Evolutionary conservation across 2,329 filamentous ascomycete species (phyloP).

Genomic region (Didymella sp.): DNA sequence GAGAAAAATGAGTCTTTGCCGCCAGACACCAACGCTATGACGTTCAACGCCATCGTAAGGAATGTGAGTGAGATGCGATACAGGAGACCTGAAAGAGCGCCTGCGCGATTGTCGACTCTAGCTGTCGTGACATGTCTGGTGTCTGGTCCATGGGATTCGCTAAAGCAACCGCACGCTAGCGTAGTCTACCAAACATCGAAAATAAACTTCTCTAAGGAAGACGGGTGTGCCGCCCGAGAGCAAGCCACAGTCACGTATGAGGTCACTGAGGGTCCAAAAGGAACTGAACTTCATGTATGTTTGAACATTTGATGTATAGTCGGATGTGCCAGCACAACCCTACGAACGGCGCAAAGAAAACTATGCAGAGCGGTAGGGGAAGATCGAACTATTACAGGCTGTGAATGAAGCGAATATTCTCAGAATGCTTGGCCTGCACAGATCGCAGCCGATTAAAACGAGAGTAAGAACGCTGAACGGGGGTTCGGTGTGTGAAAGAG

Average conservation of each 20-base stretch:
- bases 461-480: conserved; percentile 47
- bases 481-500: conserved; percentile 20
- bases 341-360: conserved; percentile 33
- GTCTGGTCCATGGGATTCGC: conserved; percentile 13
- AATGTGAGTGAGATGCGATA: not conserved
- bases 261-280: not conserved
- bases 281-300: conserved; percentile 4
- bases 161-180: conserved; percentile 17
- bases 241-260: conserved; percentile 1
- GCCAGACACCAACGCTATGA: conserved; percentile 92
- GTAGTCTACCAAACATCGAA: conserved; percentile 15
- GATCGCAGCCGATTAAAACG: conserved; percentile 47
- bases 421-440: conserved; percentile 36
- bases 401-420: conserved; percentile 43
- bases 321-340: conserved; percentile 46
- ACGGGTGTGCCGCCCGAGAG: not conserved
- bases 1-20: conserved; percentile 98
- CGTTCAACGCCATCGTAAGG: conserved; percentile 49
- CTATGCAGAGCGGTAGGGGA: conserved; percentile 29
- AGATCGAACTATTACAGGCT: conserved; percentile 32
- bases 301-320: conserved; percentile 30
- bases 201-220: not conserved
- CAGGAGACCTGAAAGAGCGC: not conserved
- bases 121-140: conserved; percentile 8
- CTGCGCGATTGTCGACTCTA: not conserved